Evolutionary conservation across 2,329 filamentous ascomycete genomes (phyloP).

Genomic region (Sclerotiophoma versabilis): DNA sequence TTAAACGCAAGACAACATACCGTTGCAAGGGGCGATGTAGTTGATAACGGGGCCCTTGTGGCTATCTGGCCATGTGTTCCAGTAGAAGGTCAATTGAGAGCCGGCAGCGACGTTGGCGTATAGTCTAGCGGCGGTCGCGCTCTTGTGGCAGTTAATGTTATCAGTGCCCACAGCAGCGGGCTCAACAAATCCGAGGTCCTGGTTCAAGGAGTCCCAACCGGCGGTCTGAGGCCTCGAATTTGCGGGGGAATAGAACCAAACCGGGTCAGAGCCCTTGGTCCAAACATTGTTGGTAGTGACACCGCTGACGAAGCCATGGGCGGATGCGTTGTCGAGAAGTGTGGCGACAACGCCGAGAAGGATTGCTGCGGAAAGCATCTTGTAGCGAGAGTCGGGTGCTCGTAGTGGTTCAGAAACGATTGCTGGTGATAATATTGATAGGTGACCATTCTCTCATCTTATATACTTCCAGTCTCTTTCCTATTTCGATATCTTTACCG

Average conservation of each 20-base stretch:
- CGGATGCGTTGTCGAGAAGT: constrained; percentile 32
- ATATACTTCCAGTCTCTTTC: not conserved
- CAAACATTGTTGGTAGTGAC: constrained; percentile 34
- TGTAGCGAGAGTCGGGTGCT: constrained; percentile 1
- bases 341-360: constrained; percentile 28
- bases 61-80: constrained; percentile 47
- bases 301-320: constrained; percentile 42
- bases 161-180: constrained; percentile 33
- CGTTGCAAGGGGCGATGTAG: constrained; percentile 49
- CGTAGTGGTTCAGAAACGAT: not conserved
- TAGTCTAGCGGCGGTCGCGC: constrained; percentile 40
- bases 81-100: constrained; percentile 41
- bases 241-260: constrained; percentile 41
- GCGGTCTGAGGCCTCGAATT: constrained; percentile 36
- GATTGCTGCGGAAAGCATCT: constrained; percentile 28
- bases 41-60: constrained; percentile 51
- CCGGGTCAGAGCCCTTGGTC: constrained; percentile 41
- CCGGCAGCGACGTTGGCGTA: constrained; percentile 47
- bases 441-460: not conserved
- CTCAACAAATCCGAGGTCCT: constrained; percentile 48
- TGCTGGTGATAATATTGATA: constrained; percentile 1
- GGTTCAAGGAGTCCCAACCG: constrained; percentile 47
- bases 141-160: constrained; percentile 52
- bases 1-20: constrained; percentile 11
- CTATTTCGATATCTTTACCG: not conserved